Percentiles rank a stretch among this genome's conserved stretches.
Evolutionary conservation across 352 stramenopile species (phyloP).

Genomic region (Globisporangium canariense): DNA sequence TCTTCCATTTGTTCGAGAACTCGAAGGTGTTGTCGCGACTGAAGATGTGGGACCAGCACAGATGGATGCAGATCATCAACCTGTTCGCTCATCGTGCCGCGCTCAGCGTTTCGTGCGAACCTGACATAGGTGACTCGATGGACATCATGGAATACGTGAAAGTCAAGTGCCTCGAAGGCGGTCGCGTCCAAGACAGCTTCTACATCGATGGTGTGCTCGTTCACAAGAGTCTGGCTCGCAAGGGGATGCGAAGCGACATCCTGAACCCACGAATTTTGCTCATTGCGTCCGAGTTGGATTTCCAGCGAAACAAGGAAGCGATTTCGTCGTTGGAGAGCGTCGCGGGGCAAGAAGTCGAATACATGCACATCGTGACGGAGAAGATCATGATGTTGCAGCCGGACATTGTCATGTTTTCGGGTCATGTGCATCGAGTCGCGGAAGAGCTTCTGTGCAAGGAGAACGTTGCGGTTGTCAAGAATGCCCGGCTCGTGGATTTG

Average conservation of each 20-base stretch:
- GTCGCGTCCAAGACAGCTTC: slow-evolving; percentile 75
- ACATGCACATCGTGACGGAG: slow-evolving; percentile 88
- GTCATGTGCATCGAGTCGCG: slow-evolving; percentile 80
- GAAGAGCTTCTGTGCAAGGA: slow-evolving; percentile 78
- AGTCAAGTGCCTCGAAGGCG: slow-evolving; percentile 77
- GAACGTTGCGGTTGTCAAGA: slow-evolving; percentile 83
- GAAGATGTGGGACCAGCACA: slow-evolving; percentile 66
- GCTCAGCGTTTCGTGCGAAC: slow-evolving; percentile 60
- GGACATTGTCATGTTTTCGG: slow-evolving; percentile 84
- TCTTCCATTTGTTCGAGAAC: slow-evolving; percentile 64
- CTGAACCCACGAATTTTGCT: slow-evolving; percentile 77
- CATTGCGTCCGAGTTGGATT: slow-evolving; percentile 79
- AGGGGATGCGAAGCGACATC: slow-evolving; percentile 82
- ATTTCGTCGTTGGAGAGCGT: slow-evolving; percentile 84
- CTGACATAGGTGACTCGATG: slow-evolving; percentile 67
- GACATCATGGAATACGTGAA: slow-evolving; percentile 87
- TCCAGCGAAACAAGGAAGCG: slow-evolving; percentile 79
- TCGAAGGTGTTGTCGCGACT: slow-evolving; percentile 50
- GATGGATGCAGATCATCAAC: slow-evolving; percentile 84
- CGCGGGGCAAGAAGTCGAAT: slow-evolving; percentile 82
- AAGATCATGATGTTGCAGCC: slow-evolving; percentile 84
- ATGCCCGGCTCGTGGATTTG: slow-evolving; percentile 73
- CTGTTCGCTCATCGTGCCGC: slow-evolving; percentile 62
- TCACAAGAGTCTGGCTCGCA: slow-evolving; percentile 80
- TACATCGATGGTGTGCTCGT: slow-evolving; percentile 89